These are phyloP conservation scores for Thymus quinquecostatus DNA, from an alignment of 257 asterid species.

Conservation along the genomic window DNA sequence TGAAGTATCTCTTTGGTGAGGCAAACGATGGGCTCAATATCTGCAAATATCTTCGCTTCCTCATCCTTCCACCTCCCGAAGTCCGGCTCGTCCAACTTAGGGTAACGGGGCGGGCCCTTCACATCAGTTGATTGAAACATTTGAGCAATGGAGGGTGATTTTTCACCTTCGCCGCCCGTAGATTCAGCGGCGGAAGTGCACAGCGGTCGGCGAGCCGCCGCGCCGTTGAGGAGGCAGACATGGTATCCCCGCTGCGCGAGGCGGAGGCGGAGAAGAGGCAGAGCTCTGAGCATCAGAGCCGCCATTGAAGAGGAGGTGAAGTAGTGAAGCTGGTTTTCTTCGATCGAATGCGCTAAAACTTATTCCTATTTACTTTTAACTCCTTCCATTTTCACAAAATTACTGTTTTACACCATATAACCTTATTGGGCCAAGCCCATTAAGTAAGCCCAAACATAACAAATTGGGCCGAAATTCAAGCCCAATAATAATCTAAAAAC, in stretches of 20 bases:
- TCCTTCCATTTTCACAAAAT: neutral
- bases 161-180: slow-evolving; percentile 34
- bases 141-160: slow-evolving; percentile 25
- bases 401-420: no score
- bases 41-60: slow-evolving; percentile 69
- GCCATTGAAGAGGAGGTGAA: slow-evolving; percentile 52
- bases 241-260: slow-evolving; percentile 43
- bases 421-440: no score
- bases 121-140: slow-evolving; percentile 26
- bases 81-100: slow-evolving; percentile 52
- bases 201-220: slow-evolving; percentile 39
- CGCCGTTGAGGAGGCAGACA: slow-evolving; percentile 26
- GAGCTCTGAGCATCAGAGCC: slow-evolving; percentile 55
- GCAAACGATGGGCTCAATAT: slow-evolving; percentile 61
- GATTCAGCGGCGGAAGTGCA: slow-evolving; percentile 49
- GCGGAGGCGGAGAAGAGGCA: slow-evolving; percentile 62
- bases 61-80: slow-evolving; percentile 66
- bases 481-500: no score
- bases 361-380: neutral
- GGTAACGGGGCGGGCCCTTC: slow-evolving; percentile 43
- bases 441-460: no score
- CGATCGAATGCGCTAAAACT: slow-evolving; percentile 17
- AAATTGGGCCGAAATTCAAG: no score
- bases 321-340: neutral
- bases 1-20: slow-evolving; percentile 78